A percentile compares a stretch with the other conserved stretches of the same genome.
phyloP scores from a whole-genome alignment of 306 rosid species.

The Albizia julibrissin region DNA sequence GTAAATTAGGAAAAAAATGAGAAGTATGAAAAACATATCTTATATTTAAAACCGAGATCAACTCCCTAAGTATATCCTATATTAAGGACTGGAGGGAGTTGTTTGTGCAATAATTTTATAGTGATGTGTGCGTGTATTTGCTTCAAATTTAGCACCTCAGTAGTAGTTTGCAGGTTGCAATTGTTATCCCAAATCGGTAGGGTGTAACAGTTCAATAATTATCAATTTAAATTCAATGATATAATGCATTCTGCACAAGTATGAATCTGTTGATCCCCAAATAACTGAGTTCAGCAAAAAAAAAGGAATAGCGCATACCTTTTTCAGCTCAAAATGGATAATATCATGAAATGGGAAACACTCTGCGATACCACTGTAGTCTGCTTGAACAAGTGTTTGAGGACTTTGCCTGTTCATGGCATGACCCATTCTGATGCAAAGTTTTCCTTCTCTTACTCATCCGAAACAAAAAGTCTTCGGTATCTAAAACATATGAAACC shows the following conservation, averaged over 20 bases:
- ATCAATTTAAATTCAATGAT: not conserved
- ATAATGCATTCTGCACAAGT: not conserved
- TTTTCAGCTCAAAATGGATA: conserved; percentile 56
- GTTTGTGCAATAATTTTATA: not conserved
- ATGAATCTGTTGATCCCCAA: not conserved
- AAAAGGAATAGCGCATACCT: conserved; percentile 50
- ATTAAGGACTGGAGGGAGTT: too few relatives aligned
- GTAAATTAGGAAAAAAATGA: too few relatives aligned
- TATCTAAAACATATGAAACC: conserved; percentile 98
- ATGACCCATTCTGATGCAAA: conserved; percentile 41
- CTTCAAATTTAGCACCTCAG: not conserved
- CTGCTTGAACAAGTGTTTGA: conserved; percentile 57
- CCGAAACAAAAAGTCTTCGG: conserved; percentile 83
- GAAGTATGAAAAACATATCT: too few relatives aligned
- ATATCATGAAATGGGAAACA: conserved; percentile 62
- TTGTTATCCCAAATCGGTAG: not conserved
- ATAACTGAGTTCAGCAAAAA: conserved; percentile 4
- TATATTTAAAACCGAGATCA: too few relatives aligned
- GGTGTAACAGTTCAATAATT: not conserved
- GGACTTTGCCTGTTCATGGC: conserved; percentile 55
- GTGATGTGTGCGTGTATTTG: not conserved
- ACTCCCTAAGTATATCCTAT: too few relatives aligned
- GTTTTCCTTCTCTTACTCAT: conserved; percentile 57
- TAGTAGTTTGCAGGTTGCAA: not conserved
- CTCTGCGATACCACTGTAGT: conserved; percentile 60